phyloP scores from a whole-genome alignment of 306 rosid genomes.

The Malus domestica region DNA sequence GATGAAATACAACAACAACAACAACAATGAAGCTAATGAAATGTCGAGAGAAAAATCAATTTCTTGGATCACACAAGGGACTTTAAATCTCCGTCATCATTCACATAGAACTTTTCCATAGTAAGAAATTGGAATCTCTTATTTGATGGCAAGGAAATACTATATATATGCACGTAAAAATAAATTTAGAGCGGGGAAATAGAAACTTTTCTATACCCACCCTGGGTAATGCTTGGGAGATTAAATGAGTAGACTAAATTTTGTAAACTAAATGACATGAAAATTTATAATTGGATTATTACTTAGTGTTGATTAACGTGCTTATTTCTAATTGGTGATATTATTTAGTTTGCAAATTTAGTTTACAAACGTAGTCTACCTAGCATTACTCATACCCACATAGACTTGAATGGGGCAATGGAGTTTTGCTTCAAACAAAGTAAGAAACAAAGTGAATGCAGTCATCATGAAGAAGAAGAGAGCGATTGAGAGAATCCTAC shows the following conservation, averaged over 20 bases:
- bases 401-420: background rate
- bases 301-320: too few species aligned
- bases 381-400: background rate
- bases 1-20: background rate
- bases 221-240: too few species aligned
- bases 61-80: constrained; percentile 2
- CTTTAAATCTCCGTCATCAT: background rate
- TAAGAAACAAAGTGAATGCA: background rate
- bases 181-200: background rate
- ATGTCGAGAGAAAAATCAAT: background rate
- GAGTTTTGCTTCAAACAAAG: background rate
- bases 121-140: constrained; percentile 18
- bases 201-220: background rate
- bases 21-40: background rate
- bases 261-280: too few species aligned
- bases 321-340: too few species aligned
- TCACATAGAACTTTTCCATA: constrained; percentile 7
- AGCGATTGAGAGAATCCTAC: constrained; percentile 10
- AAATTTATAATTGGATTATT: too few species aligned
- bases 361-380: too few species aligned
- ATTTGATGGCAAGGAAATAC: background rate
- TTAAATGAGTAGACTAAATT: too few species aligned
- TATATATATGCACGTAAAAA: background rate
- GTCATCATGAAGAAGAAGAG: constrained; percentile 6
- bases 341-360: too few species aligned